These are phyloP conservation scores for Globisporangium viniferum DNA, from an alignment of 352 stramenopile genomes.

Conservation along the genomic window DNA sequence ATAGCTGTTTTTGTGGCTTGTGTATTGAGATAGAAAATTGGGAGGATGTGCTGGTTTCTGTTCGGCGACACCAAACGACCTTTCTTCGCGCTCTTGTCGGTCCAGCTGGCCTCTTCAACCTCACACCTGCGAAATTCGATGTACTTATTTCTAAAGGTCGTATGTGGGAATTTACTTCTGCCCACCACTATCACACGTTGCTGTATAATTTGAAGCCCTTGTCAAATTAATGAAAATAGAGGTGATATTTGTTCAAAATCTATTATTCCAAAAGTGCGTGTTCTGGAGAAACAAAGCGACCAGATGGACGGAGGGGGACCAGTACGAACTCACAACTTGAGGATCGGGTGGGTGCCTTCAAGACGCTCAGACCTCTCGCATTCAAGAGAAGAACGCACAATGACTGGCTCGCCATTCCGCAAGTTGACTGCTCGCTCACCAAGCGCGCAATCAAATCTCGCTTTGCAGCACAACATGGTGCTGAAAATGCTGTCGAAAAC, in stretches of 20 bases:
- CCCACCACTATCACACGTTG: too few relatives aligned
- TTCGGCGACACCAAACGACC: conserved; percentile 2
- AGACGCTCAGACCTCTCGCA: background rate
- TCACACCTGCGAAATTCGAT: background rate
- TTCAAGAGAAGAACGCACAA: background rate
- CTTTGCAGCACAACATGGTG: too few relatives aligned
- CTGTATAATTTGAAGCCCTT: background rate
- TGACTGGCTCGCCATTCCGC: too few relatives aligned
- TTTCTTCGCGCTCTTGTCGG: conserved; percentile 6
- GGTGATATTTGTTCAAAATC: background rate
- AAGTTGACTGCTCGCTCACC: too few relatives aligned
- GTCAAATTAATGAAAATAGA: background rate
- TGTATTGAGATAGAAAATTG: background rate
- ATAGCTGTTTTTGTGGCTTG: background rate
- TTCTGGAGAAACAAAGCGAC: background rate
- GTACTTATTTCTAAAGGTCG: too few relatives aligned
- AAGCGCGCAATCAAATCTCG: too few relatives aligned
- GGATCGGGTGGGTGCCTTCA: background rate
- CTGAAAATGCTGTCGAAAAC: too few relatives aligned
- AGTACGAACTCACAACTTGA: background rate
- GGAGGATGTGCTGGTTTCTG: background rate
- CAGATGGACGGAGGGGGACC: background rate
- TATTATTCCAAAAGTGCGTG: background rate
- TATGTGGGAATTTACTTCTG: background rate
- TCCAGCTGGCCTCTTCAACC: background rate